Evolutionary conservation across 2,329 filamentous ascomycete genomes (phyloP), one percentile per base, ranked within the genome.

Genomic region (Calonectria pauciramosa): DNA sequence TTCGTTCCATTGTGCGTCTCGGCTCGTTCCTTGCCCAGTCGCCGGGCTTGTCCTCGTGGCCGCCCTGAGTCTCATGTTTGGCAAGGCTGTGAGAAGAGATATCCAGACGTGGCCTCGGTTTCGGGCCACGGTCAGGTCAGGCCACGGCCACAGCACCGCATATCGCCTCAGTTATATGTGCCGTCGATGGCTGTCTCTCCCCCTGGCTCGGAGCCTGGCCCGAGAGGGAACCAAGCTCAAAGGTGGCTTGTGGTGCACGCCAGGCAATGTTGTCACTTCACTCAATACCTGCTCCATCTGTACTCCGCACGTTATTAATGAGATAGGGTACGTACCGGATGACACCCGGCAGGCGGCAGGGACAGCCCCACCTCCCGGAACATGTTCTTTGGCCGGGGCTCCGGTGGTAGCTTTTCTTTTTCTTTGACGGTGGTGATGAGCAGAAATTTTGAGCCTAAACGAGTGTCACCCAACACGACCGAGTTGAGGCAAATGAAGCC

Each of bases 351-450:
- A 70, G 44, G 68, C 44, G 56, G 56, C 54, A 63, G 23, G 56
- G 56, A n/a, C 9, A n/a, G 70, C 41, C 54, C 70, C 70, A 72
- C 70, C 32, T 4, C 41, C 44, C 64, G 70, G 54, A 67, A 72
- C 41, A 67, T 52, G 64, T 52, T 68, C 47, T 63, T 34, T 71
- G 49, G 32, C 30, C 23, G 41, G 44, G 30, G 30, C 56, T 63
- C 68, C 65, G 47, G 32, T 38, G 34, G n/a, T 26, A 32, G 49
- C 36, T 63, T 54, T 68, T 14, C 49, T 68, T 54, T 41, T 68
- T 68, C 65, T 56, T 68, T 18, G 14, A 54, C 56, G 38, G 34
- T 26, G 23, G 56, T 54, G 65, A 54, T 18, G 23, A 34, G 65
- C 47, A 68, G 32, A 68, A 51, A 49, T 32, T 65, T 44, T 65